Percentiles rank a stretch among this genome's conserved stretches.
Conservation (phyloP, 371 early-diverging fungal species). For the Nosema bombycis region DNA sequence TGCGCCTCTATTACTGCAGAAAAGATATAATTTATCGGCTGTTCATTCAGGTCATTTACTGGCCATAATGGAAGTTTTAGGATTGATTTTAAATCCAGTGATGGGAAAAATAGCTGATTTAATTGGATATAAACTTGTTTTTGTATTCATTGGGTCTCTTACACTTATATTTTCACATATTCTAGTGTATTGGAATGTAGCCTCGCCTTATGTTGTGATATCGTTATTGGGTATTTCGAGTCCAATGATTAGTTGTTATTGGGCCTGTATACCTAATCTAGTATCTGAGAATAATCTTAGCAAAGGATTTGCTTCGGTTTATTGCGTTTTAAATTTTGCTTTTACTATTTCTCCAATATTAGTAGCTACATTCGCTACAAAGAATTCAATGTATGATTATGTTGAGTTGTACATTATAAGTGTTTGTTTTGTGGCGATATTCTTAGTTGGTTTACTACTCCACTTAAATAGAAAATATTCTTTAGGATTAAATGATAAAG, state of each 20-base stretch:
- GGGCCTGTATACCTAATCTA: conserved; percentile 63
- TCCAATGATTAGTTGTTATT: conserved; percentile 58
- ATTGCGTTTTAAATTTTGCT: conserved; percentile 58
- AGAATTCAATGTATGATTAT: conserved; percentile 12
- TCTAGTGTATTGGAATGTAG: conserved; percentile 27
- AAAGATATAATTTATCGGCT: conserved; percentile 40
- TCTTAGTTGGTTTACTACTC: conserved; percentile 11
- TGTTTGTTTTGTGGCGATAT: not conserved
- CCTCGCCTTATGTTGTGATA: conserved; percentile 26
- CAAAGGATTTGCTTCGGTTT: conserved; percentile 57
- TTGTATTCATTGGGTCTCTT: conserved; percentile 49
- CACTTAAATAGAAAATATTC: conserved; percentile 29
- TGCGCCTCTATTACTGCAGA: conserved; percentile 60
- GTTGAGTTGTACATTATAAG: conserved; percentile 36
- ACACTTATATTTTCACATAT: conserved; percentile 51
- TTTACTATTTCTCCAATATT: conserved; percentile 57
- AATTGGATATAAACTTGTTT: conserved; percentile 55
- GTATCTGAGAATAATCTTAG: conserved; percentile 49
- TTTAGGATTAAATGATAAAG: conserved; percentile 33
- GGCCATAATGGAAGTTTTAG: conserved; percentile 53
- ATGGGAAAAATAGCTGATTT: conserved; percentile 52
- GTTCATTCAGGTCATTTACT: conserved; percentile 48
- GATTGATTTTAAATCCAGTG: conserved; percentile 37
- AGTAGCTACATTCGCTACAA: conserved; percentile 28
- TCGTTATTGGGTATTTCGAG: conserved; percentile 50